Conservation (phyloP, 176 grass and related monocot species). For the Aegilops sharonensis region DNA sequence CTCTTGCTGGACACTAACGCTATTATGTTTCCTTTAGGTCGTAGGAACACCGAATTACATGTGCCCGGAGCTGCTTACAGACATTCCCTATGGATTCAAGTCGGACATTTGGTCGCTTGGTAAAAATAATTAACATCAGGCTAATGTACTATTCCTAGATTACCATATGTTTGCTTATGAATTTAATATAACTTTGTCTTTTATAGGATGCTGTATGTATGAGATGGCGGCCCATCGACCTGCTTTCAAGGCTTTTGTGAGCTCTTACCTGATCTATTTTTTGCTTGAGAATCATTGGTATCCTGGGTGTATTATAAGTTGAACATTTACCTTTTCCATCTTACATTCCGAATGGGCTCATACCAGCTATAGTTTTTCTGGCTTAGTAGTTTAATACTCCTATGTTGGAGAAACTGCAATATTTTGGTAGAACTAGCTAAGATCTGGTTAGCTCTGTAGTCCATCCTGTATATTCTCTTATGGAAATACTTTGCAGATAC, state of each 20-base stretch:
- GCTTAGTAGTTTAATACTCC: background rate
- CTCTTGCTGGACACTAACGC: background rate
- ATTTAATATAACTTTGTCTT: constrained; percentile 25
- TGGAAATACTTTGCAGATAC: background rate
- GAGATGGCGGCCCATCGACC: constrained; percentile 99
- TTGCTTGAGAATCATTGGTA: constrained; percentile 10
- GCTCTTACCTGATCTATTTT: constrained; percentile 32
- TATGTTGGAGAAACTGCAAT: background rate
- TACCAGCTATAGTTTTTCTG: background rate
- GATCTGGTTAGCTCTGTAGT: background rate
- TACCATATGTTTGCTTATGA: background rate
- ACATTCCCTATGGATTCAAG: constrained; percentile 98
- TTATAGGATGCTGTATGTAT: constrained; percentile 90
- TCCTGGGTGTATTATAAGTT: constrained; percentile 19
- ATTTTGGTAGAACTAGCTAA: constrained; percentile 1
- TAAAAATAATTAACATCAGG: constrained; percentile 29
- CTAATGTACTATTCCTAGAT: constrained; percentile 42
- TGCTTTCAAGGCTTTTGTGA: constrained; percentile 98
- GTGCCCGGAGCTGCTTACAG: constrained; percentile 96
- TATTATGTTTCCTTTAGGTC: constrained; percentile 50
- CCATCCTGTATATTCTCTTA: background rate
- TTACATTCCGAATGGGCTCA: background rate
- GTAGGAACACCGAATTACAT: constrained; percentile 99
- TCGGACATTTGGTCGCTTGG: constrained; percentile 99
- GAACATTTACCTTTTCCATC: background rate